Conservation (phyloP, 1,284 basidiomycete species). For the Xanthoconium separans region DNA sequence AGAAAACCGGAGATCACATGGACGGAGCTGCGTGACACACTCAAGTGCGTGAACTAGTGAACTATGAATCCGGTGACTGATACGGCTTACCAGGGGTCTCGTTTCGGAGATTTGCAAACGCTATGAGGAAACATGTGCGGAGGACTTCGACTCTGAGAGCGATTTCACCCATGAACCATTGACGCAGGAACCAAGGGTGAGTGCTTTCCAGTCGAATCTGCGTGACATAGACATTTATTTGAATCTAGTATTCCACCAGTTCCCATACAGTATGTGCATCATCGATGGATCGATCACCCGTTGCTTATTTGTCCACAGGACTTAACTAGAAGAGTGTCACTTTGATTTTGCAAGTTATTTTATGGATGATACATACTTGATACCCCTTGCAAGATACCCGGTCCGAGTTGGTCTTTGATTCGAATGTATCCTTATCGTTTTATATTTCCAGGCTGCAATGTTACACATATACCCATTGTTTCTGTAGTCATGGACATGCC, state of each 20-base stretch:
- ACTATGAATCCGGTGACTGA: neutral
- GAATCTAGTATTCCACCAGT: constrained; percentile 11
- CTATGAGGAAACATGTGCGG: constrained; percentile 11
- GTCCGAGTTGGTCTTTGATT: neutral
- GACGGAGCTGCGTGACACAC: constrained; percentile 16
- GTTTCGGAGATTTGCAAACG: constrained; percentile 15
- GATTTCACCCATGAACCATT: constrained; percentile 1
- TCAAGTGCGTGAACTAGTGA: constrained; percentile 17
- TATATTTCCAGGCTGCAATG: neutral
- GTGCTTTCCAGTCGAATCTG: neutral
- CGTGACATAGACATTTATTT: neutral
- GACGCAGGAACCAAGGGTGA: constrained; percentile 25
- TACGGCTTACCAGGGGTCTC: constrained; percentile 6
- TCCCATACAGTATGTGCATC: constrained; percentile 12
- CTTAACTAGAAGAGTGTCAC: constrained; percentile 6
- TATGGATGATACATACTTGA: neutral
- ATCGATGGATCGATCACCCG: neutral
- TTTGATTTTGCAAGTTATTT: constrained; percentile 7
- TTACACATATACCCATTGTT: neutral
- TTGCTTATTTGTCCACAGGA: constrained; percentile 10
- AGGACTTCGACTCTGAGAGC: neutral
- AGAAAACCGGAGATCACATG: constrained; percentile 22
- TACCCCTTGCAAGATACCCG: neutral
- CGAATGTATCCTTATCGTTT: neutral
- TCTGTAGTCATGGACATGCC: too few species aligned